Conservation (phyloP, 768 basidiomycete species). For the Goffeauzyma gilvescens region DNA sequence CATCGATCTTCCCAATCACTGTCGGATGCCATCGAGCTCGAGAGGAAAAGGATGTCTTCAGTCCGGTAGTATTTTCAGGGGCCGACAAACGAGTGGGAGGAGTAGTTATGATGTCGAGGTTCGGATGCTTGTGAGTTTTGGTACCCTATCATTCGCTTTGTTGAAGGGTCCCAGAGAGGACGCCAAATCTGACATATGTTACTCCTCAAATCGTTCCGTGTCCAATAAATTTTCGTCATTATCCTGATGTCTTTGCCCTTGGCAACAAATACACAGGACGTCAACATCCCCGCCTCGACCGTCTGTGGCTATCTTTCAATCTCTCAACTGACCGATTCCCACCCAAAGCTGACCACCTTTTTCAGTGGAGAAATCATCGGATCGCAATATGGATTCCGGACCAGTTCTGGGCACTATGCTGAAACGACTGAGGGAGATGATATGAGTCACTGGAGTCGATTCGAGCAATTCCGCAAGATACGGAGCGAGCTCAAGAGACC, state of each 20-base stretch:
- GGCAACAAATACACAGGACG: constrained; percentile 44
- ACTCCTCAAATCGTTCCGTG: not conserved
- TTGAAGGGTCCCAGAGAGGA: constrained; percentile 5
- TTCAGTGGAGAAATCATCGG: constrained; percentile 95
- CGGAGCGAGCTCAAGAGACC: constrained; percentile 61
- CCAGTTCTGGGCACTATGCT: constrained; percentile 37
- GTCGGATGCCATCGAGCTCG: too few relatives aligned
- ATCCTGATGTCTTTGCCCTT: not conserved
- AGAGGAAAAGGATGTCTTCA: constrained; percentile 40
- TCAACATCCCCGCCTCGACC: constrained; percentile 67
- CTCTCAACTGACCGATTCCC: constrained; percentile 75
- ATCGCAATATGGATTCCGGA: constrained; percentile 71
- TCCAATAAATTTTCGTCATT: not conserved
- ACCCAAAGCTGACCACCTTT: constrained; percentile 88
- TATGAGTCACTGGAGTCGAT: constrained; percentile 81
- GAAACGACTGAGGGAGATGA: constrained; percentile 70
- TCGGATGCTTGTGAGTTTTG: constrained; percentile 58
- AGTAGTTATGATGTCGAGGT: constrained; percentile 90
- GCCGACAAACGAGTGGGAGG: constrained; percentile 82
- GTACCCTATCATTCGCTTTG: not conserved
- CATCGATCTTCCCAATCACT: too few relatives aligned
- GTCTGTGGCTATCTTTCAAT: constrained; percentile 86
- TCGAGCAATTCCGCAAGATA: constrained; percentile 71
- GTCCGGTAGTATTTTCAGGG: constrained; percentile 71
- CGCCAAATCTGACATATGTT: not conserved